Conservation (phyloP, 257 asterid genomes). For the Solanum chiquidenum region DNA sequence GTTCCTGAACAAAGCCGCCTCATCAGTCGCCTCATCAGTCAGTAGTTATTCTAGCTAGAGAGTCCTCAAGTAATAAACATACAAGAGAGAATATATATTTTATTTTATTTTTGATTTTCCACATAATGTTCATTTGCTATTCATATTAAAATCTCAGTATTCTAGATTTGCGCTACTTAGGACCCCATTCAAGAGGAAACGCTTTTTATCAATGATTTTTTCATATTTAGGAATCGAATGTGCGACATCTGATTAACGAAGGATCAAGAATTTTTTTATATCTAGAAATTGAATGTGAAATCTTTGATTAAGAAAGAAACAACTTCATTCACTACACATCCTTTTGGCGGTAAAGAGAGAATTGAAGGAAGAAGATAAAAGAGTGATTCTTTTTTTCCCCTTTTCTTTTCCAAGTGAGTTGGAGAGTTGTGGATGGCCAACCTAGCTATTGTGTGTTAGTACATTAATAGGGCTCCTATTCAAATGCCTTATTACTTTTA, state of each 20-base stretch:
- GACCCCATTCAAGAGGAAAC: neutral
- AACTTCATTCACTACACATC: neutral
- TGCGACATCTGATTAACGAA: neutral
- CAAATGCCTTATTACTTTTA: constrained; percentile 1
- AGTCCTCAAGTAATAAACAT: neutral
- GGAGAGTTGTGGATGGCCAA: constrained; percentile 10
- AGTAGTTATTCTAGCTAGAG: constrained; percentile 10
- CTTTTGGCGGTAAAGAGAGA: neutral
- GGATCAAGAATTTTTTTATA: too few relatives aligned
- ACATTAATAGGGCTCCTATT: constrained; percentile 25
- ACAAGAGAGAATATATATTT: neutral
- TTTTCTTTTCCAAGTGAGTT: neutral
- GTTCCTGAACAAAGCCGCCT: constrained; percentile 58
- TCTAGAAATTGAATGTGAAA: neutral
- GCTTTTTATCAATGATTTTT: neutral
- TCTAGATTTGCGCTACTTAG: too few relatives aligned
- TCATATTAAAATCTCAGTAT: too few relatives aligned
- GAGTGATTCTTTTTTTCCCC: neutral
- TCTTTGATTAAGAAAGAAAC: too few relatives aligned
- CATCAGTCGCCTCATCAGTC: constrained; percentile 43
- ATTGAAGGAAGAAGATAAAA: constrained; percentile 4
- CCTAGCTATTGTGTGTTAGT: neutral
- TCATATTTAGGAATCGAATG: neutral
- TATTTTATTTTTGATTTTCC: neutral
- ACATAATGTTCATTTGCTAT: neutral